Conservation (phyloP, 495 filamentous ascomycete species). For the Hypoxylon fragiforme region DNA sequence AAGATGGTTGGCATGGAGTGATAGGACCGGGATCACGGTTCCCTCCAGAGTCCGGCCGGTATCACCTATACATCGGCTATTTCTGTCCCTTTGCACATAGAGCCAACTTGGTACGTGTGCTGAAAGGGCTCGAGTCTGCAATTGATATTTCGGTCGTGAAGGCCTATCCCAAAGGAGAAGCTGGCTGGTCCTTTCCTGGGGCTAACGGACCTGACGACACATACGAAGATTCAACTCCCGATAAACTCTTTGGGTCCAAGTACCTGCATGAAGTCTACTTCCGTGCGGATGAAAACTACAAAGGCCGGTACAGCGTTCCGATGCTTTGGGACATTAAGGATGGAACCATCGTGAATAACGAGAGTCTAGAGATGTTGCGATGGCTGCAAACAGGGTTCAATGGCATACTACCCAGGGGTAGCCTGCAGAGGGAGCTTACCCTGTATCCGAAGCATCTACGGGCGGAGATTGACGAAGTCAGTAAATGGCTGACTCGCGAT, state of each 20-base stretch:
- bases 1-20: constrained; percentile 25
- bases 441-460: constrained; percentile 61
- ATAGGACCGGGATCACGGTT: constrained; percentile 36
- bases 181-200: constrained; percentile 78
- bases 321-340: constrained; percentile 75
- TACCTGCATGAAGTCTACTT: constrained; percentile 74
- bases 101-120: constrained; percentile 66
- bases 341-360: constrained; percentile 78
- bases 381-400: constrained; percentile 73
- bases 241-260: constrained; percentile 62
- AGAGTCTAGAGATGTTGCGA: constrained; percentile 80
- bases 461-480: constrained; percentile 61
- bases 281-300: constrained; percentile 66
- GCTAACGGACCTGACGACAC: constrained; percentile 50
- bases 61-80: constrained; percentile 71
- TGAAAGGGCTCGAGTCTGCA: constrained; percentile 74
- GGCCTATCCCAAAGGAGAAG: constrained; percentile 23
- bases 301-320: constrained; percentile 78
- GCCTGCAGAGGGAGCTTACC: constrained; percentile 38
- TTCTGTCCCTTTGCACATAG: constrained; percentile 60
- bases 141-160: constrained; percentile 65
- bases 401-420: constrained; percentile 64
- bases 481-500: constrained; percentile 65
- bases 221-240: constrained; percentile 55
- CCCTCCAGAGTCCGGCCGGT: constrained; percentile 69